These are phyloP conservation scores for Elaphomyces granulatus DNA, from an alignment of 495 filamentous ascomycete species.

Conservation along the genomic window DNA sequence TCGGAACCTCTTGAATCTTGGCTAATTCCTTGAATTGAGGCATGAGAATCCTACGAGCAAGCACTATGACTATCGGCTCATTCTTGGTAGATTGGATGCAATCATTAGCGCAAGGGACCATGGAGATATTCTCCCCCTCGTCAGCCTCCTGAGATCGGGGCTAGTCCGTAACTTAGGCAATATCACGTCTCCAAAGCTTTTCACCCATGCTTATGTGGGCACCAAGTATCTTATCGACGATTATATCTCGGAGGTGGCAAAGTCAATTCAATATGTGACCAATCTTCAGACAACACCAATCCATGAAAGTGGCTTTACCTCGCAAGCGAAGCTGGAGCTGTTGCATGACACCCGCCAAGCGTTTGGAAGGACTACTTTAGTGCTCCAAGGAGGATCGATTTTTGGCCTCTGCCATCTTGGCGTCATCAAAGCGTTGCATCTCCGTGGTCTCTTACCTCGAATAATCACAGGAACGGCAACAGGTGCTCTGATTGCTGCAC, in stretches of 20 bases:
- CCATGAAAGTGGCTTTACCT: constrained; percentile 47
- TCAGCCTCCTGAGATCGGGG: constrained; percentile 70
- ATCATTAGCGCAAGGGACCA: constrained; percentile 61
- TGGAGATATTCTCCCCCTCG: constrained; percentile 58
- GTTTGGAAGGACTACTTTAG: constrained; percentile 73
- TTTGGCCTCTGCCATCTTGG: constrained; percentile 88
- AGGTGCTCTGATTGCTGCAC: constrained; percentile 77
- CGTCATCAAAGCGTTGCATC: constrained; percentile 76
- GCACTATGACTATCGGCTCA: constrained; percentile 81
- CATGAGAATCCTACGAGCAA: constrained; percentile 67
- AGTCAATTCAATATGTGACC: constrained; percentile 64
- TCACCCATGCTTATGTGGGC: constrained; percentile 72
- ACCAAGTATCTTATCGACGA: constrained; percentile 86
- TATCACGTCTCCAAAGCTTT: constrained; percentile 72
- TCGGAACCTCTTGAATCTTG: no score
- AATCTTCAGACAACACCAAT: constrained; percentile 47
- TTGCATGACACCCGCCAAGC: constrained; percentile 83
- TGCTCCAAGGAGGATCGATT: constrained; percentile 81
- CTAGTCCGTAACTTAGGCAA: constrained; percentile 86
- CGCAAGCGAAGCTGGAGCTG: constrained; percentile 75
- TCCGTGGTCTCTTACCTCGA: constrained; percentile 68
- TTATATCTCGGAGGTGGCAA: constrained; percentile 72
- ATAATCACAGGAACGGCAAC: constrained; percentile 89
- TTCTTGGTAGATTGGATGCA: constrained; percentile 57
- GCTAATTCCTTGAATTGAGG: constrained; percentile 29